phyloP scores from a whole-genome alignment of 169 alveolate species.

The Plasmodium gonderi region DNA sequence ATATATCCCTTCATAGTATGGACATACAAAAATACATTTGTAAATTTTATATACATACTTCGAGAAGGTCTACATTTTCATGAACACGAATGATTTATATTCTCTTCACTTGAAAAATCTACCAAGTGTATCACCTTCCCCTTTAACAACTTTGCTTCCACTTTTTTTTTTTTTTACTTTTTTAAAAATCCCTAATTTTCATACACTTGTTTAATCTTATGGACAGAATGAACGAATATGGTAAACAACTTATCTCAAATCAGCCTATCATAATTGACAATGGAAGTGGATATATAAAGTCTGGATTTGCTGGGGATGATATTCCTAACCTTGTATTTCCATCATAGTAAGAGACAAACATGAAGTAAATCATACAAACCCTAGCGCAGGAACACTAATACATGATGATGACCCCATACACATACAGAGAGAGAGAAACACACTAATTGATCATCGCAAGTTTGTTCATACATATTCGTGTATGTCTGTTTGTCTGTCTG shows the following conservation, averaged over 20 bases:
- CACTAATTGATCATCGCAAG: background rate
- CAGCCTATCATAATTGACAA: conserved; percentile 83
- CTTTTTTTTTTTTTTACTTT: background rate
- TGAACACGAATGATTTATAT: too few relatives aligned
- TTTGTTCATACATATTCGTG: background rate
- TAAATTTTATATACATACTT: too few relatives aligned
- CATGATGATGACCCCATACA: too few relatives aligned
- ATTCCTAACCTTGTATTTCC: conserved; percentile 83
- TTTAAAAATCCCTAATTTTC: background rate
- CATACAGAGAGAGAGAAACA: background rate
- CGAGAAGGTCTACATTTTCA: too few relatives aligned
- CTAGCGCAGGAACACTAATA: background rate
- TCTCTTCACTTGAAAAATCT: background rate
- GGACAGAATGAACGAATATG: conserved; percentile 65
- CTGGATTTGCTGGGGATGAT: conserved; percentile 87
- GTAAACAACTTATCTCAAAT: conserved; percentile 45
- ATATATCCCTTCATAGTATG: too few relatives aligned
- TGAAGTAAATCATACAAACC: background rate
- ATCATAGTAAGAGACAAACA: conserved; percentile 66
- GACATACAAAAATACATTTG: too few relatives aligned
- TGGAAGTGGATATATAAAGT: conserved; percentile 86
- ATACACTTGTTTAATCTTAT: background rate
- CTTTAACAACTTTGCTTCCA: background rate
- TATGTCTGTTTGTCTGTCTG: background rate
- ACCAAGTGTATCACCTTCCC: background rate